Percentiles rank a stretch among this genome's conserved stretches.
These are phyloP conservation scores for Epichloe aotearoae DNA, from an alignment of 2,329 filamentous ascomycete genomes.

Conservation along the genomic window DNA sequence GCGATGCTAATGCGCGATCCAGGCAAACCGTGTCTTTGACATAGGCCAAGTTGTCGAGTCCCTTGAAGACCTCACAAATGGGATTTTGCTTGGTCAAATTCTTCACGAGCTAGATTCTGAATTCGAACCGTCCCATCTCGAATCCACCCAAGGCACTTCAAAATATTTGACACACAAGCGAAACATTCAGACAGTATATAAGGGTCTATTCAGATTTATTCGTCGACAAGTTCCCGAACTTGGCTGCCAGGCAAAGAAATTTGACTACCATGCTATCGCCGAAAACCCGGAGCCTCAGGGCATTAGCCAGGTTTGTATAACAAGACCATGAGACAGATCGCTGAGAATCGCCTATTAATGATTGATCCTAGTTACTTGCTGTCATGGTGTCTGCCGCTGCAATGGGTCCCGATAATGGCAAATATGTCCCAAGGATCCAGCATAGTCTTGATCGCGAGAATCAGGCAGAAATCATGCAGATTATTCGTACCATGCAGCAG, in stretches of 20 bases:
- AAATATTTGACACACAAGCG: slow-evolving; percentile 35
- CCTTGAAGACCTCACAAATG: slow-evolving; percentile 40
- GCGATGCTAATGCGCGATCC: slow-evolving; percentile 2
- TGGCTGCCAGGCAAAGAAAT: slow-evolving; percentile 36
- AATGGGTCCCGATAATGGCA: slow-evolving; percentile 41
- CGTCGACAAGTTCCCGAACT: slow-evolving; percentile 38
- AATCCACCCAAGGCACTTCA: slow-evolving; percentile 29
- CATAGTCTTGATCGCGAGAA: slow-evolving; percentile 26
- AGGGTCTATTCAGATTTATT: slow-evolving; percentile 41
- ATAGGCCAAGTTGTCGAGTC: slow-evolving; percentile 32
- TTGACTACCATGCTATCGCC: slow-evolving; percentile 44
- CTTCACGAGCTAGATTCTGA: slow-evolving; percentile 44
- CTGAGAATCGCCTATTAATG: not conserved
- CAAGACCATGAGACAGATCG: slow-evolving; percentile 11
- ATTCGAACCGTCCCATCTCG: slow-evolving; percentile 42
- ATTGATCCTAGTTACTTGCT: slow-evolving; percentile 40
- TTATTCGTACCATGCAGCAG: slow-evolving; percentile 28
- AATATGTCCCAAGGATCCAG: slow-evolving; percentile 36
- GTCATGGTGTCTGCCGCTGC: slow-evolving; percentile 49
- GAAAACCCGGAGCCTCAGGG: slow-evolving; percentile 42
- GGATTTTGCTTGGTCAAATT: slow-evolving; percentile 39
- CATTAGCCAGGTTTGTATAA: slow-evolving; percentile 34
- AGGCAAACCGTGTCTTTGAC: slow-evolving; percentile 28
- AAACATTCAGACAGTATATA: slow-evolving; percentile 40
- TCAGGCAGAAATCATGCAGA: slow-evolving; percentile 32